Evolutionary conservation across 768 basidiomycete genomes (phyloP), one percentile per base, ranked within the genome.

Genomic region (Serendipita vermifera): DNA sequence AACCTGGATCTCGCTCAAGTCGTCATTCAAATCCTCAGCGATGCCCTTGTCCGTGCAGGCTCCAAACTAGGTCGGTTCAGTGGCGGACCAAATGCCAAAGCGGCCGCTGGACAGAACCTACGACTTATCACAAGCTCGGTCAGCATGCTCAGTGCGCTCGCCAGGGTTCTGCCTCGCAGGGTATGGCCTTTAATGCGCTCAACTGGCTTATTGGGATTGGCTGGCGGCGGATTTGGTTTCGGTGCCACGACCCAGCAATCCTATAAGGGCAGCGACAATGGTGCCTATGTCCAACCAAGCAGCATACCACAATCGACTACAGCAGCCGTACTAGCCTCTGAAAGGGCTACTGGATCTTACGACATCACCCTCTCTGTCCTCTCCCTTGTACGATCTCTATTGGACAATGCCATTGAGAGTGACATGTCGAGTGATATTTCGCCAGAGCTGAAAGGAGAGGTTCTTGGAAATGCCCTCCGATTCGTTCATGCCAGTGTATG

Each of bases 151-250:
- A 71, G 72, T n/a, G 69, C 76, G 20, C 75, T 77, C 17, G 75
- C 78, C 0, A 76, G 78, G 1, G 74, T 72, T 40, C 84, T 84
- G 63, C 85, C 87, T n/a, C 79, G 80, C 60, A 77, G 85, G 2
- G 86, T 93, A 22, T 94, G 90, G 91, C 72, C 90, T 7, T 92
- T 86, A 63, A 77, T 93, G 17, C 82, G 89, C 11, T 85, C 89
- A 0, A 72, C 77, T 0, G 76, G 81, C 20, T 75, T 96, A 26
- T 89, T 94, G 62, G 83, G 85, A 24, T 31, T 51, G 5, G 20
- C 41, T 11, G 41, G 26, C 26, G 41, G 9, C 13, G 41, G 41
- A 11, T 22, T 43, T 26, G 41, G 41, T 11, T 43, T 43, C 24
- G 41, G 41, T 24, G 20, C 24, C 41, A 15, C 35, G 9, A n/a